Evolutionary conservation across 2,329 filamentous ascomycete species (phyloP).

Genomic region (Calcarisporium arbuscula): DNA sequence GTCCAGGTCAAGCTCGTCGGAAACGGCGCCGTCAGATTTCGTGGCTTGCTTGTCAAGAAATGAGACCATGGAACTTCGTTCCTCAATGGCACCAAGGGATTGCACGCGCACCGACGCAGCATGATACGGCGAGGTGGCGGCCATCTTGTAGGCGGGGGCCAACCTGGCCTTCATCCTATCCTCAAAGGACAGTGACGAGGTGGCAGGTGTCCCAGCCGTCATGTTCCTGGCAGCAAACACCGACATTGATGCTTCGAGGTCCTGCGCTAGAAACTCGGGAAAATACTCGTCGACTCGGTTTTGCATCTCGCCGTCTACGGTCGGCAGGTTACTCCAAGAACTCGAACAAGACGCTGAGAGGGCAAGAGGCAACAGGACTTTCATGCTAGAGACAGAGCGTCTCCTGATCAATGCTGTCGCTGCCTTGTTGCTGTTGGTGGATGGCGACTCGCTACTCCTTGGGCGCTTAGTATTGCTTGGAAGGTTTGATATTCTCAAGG

Average conservation of each 20-base stretch:
- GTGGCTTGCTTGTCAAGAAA: conserved; percentile 20
- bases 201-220: conserved; percentile 43
- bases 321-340: conserved; percentile 13
- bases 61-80: conserved; percentile 27
- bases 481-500: too few relatives aligned
- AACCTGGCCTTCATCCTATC: conserved; percentile 15
- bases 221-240: conserved; percentile 45
- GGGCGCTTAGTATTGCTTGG: too few relatives aligned
- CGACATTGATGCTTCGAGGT: conserved; percentile 42
- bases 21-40: conserved; percentile 17
- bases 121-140: conserved; percentile 19
- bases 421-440: too few relatives aligned
- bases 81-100: conserved; percentile 28
- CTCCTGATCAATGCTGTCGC: too few relatives aligned
- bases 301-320: conserved; percentile 22
- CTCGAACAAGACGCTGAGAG: conserved; percentile 22
- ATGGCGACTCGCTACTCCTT: too few relatives aligned
- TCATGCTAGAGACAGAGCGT: conserved; percentile 34
- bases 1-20: too few relatives aligned
- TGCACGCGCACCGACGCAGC: conserved; percentile 22
- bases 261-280: conserved; percentile 49
- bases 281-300: conserved; percentile 37
- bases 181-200: conserved; percentile 25
- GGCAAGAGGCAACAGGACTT: conserved; percentile 29
- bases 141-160: conserved; percentile 3